Conservation (phyloP, 345 rosid species). For the Acer yangbiense region DNA sequence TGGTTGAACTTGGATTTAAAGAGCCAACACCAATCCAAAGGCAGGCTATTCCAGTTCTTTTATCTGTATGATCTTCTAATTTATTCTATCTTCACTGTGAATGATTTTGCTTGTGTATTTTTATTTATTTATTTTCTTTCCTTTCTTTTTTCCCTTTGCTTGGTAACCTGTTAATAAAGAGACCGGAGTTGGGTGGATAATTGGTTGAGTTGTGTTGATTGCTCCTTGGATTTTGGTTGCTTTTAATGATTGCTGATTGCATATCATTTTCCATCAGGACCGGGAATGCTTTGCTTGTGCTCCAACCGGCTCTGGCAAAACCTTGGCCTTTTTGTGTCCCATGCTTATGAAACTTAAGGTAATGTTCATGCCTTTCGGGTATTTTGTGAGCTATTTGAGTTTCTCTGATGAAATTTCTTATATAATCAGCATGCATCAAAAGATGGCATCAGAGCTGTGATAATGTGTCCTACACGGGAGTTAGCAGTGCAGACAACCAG, state of each 20-base stretch:
- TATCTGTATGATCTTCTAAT: slow-evolving; percentile 63
- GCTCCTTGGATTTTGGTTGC: background rate
- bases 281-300: slow-evolving; percentile 98
- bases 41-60: slow-evolving; percentile 90
- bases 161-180: background rate
- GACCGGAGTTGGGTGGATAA: background rate
- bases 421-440: slow-evolving; percentile 52
- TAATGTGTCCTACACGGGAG: slow-evolving; percentile 90
- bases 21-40: slow-evolving; percentile 99
- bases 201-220: background rate
- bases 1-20: slow-evolving; percentile 77
- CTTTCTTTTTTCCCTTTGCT: background rate
- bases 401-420: slow-evolving; percentile 18
- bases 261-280: slow-evolving; percentile 47
- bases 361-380: slow-evolving; percentile 6
- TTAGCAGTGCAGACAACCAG: slow-evolving; percentile 87
- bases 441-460: slow-evolving; percentile 80
- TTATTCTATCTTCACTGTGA: slow-evolving; percentile 17
- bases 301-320: slow-evolving; percentile 97
- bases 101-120: background rate
- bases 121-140: background rate
- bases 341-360: slow-evolving; percentile 97
- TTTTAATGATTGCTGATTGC: slow-evolving; percentile 10
- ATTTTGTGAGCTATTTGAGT: slow-evolving; percentile 12
- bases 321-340: slow-evolving; percentile 88